These are phyloP conservation scores for Globisporangium mamillatum DNA, from an alignment of 352 stramenopile genomes.

Conservation along the genomic window DNA sequence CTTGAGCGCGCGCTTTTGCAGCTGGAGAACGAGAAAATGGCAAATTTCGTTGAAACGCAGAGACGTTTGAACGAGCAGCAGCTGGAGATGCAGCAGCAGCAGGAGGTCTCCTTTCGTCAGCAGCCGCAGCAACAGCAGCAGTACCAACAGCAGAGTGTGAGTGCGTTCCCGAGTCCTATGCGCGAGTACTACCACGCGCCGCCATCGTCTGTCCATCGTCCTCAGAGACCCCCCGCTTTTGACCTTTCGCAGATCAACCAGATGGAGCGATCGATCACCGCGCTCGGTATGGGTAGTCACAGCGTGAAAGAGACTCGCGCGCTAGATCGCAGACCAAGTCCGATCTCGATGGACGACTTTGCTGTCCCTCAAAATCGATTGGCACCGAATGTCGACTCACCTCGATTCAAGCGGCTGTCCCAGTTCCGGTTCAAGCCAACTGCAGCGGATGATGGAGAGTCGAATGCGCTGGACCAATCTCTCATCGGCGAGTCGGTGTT, in stretches of 20 bases:
- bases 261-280: slow-evolving; percentile 17
- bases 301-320: slow-evolving; percentile 15
- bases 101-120: neutral
- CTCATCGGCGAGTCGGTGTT: slow-evolving; percentile 71
- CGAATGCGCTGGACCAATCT: slow-evolving; percentile 52
- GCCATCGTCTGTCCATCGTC: neutral
- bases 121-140: slow-evolving; percentile 25
- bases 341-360: slow-evolving; percentile 74
- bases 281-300: slow-evolving; percentile 7
- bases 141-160: neutral
- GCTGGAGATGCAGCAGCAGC: slow-evolving; percentile 31
- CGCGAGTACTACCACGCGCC: neutral
- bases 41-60: slow-evolving; percentile 56
- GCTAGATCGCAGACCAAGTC: slow-evolving; percentile 30
- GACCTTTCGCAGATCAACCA: slow-evolving; percentile 19
- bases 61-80: slow-evolving; percentile 56
- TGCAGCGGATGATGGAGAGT: slow-evolving; percentile 18
- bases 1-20: slow-evolving; percentile 62
- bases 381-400: slow-evolving; percentile 29
- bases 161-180: neutral
- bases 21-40: slow-evolving; percentile 77
- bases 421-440: slow-evolving; percentile 21
- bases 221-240: slow-evolving; percentile 14
- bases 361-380: slow-evolving; percentile 27
- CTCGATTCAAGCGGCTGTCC: slow-evolving; percentile 40